phyloP scores from a whole-genome alignment of 768 basidiomycete genomes.

The Cyathus striatus region DNA sequence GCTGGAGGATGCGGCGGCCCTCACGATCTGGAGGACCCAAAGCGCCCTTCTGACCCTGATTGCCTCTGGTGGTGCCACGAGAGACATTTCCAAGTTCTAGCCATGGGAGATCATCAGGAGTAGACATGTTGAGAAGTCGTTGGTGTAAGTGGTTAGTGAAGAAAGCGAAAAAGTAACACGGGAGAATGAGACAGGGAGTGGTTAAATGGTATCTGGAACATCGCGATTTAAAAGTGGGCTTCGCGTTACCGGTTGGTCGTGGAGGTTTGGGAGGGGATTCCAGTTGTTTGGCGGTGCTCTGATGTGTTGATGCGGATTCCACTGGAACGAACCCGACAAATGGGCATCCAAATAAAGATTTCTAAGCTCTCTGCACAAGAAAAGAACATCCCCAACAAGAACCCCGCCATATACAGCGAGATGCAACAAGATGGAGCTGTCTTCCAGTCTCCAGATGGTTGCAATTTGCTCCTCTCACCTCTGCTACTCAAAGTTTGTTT shows the following conservation, averaged over 20 bases:
- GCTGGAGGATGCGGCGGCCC: background rate
- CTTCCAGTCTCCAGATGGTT: too few species aligned
- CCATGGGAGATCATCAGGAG: conserved; percentile 1
- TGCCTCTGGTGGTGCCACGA: background rate
- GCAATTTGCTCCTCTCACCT: too few species aligned
- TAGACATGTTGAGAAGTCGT: conserved; percentile 1
- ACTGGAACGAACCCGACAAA: conserved; percentile 10
- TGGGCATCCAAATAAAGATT: conserved; percentile 12
- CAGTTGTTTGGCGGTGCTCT: background rate
- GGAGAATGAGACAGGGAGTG: background rate
- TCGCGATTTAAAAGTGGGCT: conserved; percentile 28
- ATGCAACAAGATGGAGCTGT: too few species aligned
- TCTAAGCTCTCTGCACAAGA: conserved; percentile 20
- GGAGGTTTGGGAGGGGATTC: background rate
- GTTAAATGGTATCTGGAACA: conserved; percentile 3
- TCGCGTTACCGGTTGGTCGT: conserved; percentile 12
- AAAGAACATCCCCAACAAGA: conserved; percentile 9
- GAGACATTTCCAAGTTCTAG: background rate
- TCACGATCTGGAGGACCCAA: background rate
- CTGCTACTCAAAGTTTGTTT: too few species aligned
- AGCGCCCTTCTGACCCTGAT: background rate
- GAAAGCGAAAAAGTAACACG: background rate
- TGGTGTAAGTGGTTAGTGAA: background rate
- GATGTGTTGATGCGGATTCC: conserved; percentile 2
- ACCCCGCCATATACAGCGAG: too few species aligned